Evolutionary conservation across 805 yeast genomes (phyloP).

Genomic region (Wickerhamomyces chambardii): DNA sequence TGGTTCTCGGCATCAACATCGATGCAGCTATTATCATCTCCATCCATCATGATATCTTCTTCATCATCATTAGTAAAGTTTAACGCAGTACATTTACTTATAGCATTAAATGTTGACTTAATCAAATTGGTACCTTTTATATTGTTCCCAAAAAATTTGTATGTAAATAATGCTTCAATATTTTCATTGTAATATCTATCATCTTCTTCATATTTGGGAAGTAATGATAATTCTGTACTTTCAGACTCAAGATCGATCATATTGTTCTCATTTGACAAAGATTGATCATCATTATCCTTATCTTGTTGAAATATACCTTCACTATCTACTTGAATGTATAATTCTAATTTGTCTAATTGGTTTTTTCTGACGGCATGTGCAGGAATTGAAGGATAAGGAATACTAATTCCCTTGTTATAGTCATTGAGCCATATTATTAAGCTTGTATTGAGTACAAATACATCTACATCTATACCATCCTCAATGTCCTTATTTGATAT

Average conservation of each 20-base stretch:
- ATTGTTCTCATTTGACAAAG: no score
- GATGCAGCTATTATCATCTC: constrained; percentile 1
- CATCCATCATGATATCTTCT: background rate
- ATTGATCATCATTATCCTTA: background rate
- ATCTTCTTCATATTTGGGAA: constrained; percentile 24
- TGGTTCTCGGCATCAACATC: background rate
- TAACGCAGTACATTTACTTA: constrained; percentile 21
- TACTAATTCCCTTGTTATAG: constrained; percentile 24
- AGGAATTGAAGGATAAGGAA: constrained; percentile 20
- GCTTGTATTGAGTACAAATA: constrained; percentile 27
- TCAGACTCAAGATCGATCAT: constrained; percentile 3
- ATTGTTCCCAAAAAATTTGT: constrained; percentile 27
- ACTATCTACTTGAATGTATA: constrained; percentile 8
- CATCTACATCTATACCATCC: constrained; percentile 14
- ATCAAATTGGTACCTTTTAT: constrained; percentile 29
- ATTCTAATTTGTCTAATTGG: background rate
- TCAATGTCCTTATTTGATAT: constrained; percentile 3
- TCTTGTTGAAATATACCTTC: constrained; percentile 4
- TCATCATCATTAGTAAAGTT: background rate
- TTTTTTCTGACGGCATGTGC: constrained; percentile 12
- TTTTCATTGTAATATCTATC: constrained; percentile 25
- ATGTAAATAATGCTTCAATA: constrained; percentile 26
- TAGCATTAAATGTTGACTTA: constrained; percentile 24
- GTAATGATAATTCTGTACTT: constrained; percentile 22
- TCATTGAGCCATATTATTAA: constrained; percentile 29